Base-by-base conservation (phyloP, 2,329 filamentous ascomycete species). In the Rhinocladiella mackenziei region DNA sequence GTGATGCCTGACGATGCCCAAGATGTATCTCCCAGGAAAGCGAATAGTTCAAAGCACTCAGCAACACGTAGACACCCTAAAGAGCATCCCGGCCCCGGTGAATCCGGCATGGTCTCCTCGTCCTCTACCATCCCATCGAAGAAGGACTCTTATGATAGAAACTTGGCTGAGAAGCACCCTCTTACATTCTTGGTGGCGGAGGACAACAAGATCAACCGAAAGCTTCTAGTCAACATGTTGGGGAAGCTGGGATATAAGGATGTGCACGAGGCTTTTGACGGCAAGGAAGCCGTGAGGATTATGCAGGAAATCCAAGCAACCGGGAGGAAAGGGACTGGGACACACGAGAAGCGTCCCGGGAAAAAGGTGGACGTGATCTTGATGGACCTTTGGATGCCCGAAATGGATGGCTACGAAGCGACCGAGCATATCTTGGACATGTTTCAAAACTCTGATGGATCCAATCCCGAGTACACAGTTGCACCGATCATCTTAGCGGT, bases 341-440 rank as follows among this genome's bases (percentile, higher is more conserved):
- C 34, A 9, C 43, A 44, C 23, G 32, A 30, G n/a, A 46, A 49
- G 26, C 41, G 40, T 15, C 15, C 31, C 20, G 31, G 20, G 5
- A 43, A 37, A 43, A 62, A 64, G 2, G 76, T 85, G 44, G 76
- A 84, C 56, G 73, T 83, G 2, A 72, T 86, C 17, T 65, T 86
- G 31, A 86, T 86, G 83, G 83, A 86, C 62, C 72, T 86, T 7
- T 86, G 83, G 83, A 86, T 86, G 81, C 83, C 83, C 1, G 70
- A 80, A 52, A 80, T 86, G 71, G 82, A 86, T 57, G 83, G 83
- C 1, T 86, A 84, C 53, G 77, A 85, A 58, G 83, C 83, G 2
- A 78, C 82, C 0, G 72, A 76, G 55, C 67, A 71, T 34, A 86
- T 86, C 31, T 63, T 84, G 8, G 64, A 68, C 17, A 73, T 81